Evolutionary conservation across 1,139 yeast species (phyloP), one percentile per base, ranked within the genome.

Genomic region (Lizanozyma gosingica): DNA sequence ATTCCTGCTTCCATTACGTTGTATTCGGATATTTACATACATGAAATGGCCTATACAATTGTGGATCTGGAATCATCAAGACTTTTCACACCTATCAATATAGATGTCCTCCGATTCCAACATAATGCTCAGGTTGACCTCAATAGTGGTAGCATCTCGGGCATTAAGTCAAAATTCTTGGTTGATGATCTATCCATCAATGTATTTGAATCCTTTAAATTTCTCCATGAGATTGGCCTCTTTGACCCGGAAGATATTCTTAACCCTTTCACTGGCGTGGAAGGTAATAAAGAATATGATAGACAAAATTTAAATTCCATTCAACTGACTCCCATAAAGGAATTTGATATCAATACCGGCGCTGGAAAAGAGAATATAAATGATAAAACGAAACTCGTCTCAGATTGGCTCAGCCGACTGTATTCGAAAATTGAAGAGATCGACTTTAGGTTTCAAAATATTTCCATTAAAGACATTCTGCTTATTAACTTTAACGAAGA

Each of bases 401-500:
- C 9, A 11, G 29, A 11, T 22, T 22, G 29, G 29, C 6, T 22
- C 6, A 11, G 29, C 29, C 6, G 29, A 22, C 11, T 22, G 9
- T 22, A 22, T 22, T 22, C 29, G 6, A 22, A 22, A 22, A 11
- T 22, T 6, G 29, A 22, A 22, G 29, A 22, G 6, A 22, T 11
- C 6, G 29, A 22, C 43, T 41, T 9, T 17, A 38, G 18, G 4
- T 42, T 9, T 38, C 39, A 14, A 4, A 35, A 4, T 16, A 34
- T 11, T 39, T 38, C 27, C 14, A 38, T 9, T n/a, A 27, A 2
- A 32, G 37, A 16, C 34, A 37, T 11, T 40, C 39, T 18, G 32
- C 35, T 18, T 29, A 35, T 15, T 32, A 35, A 8, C n/a, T 52
- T 65, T 27, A 47, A 47, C 2, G 57, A 60, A 14, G 65, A 62